Conservation (phyloP, 2,329 filamentous ascomycete genomes). For the Fusarium anguioides region DNA sequence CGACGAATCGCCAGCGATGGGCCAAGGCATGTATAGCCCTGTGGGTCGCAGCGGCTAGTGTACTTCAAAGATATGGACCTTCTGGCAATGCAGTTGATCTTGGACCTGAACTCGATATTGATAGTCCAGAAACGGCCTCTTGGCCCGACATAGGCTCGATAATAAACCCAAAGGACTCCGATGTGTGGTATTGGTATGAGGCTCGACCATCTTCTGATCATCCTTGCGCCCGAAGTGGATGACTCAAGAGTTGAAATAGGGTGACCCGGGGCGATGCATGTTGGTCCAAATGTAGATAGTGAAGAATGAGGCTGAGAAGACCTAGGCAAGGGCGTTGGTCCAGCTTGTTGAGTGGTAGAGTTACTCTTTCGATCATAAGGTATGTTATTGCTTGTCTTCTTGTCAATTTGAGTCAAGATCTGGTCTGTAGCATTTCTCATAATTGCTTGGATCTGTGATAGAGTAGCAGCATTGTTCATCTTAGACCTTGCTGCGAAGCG, state of each 20-base stretch:
- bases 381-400: not conserved
- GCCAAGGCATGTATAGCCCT: not conserved
- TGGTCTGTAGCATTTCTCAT: not conserved
- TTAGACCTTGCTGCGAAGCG: not conserved
- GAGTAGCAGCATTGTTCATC: not conserved
- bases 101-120: not conserved
- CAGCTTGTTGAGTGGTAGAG: too few species aligned
- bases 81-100: not conserved
- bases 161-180: not conserved
- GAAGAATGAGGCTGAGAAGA: too few species aligned
- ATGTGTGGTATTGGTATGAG: not conserved
- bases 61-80: not conserved
- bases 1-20: not conserved
- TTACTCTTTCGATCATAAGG: too few species aligned
- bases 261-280: too few species aligned
- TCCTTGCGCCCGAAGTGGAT: not conserved
- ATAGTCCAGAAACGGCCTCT: not conserved
- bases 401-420: not conserved
- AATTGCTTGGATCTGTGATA: not conserved
- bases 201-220: not conserved
- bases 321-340: too few species aligned
- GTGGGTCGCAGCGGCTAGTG: not conserved
- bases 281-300: too few species aligned
- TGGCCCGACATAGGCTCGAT: not conserved
- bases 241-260: too few species aligned